Evolutionary conservation across 2,329 filamentous ascomycete species (phyloP), one percentile per base, ranked within the genome.

Genomic region (Bertia moriformis): DNA sequence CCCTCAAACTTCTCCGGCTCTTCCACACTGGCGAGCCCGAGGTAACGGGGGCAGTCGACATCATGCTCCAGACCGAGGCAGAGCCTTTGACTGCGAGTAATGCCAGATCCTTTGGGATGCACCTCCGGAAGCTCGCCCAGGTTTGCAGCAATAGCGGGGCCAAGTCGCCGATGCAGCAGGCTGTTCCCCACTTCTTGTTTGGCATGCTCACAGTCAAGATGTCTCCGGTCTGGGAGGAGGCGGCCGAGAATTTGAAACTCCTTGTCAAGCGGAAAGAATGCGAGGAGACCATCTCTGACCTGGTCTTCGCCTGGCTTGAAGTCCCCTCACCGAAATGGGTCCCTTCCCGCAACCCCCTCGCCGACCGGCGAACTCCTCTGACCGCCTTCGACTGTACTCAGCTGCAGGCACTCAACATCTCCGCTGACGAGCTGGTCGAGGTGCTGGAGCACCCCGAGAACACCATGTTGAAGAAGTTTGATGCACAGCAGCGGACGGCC

Each of bases 381-480:
- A 85, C 78, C 1, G 77, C 91, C 46, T 98, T 94, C 47, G 80
- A 93, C 55, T 96, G 89, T 54, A 80, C 77, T 15, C 87, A 91
- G 46, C 54, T 89, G 24, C 65, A 66, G 22, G 68, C 65, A 19
- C 58, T 93, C 1, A 61, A 71, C 36, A 61, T 62, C 13, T 55
- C 66, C 17, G 67, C 73, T 3, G 51, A 59, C 13, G 60, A 65
- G 38, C 65, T 73, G 5, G 69, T 74, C 38, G 58, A 67, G 15
- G 62, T 69, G 1, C 60, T 76, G 10, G 57, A 65, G 12, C 62
- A 69, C 42, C 62, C 75, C 3, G 61, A 66, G 22, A 67, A 77
- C 18, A 63, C 70, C 12, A 72, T 93, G 54, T 57, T 75, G 4
- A 57, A 66, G 22, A 64, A 64, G 3, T 89, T 91, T 48, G 70